These are phyloP conservation scores for Diplocarpon mali DNA, from an alignment of 2,329 filamentous ascomycete species.

Conservation along the genomic window DNA sequence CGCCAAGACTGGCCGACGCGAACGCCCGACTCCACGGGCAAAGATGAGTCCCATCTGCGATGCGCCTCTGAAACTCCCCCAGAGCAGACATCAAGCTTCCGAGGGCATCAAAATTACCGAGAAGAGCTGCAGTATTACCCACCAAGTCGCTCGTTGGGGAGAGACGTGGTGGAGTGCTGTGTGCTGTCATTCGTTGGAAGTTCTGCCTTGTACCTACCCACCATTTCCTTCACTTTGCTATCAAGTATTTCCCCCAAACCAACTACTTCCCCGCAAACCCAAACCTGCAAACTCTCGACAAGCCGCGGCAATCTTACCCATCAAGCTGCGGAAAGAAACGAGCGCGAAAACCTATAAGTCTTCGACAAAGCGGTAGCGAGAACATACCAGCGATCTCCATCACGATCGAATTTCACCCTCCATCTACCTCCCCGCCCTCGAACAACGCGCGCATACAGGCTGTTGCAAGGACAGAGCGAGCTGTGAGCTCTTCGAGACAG, in stretches of 20 bases:
- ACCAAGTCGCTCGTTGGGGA: too few species aligned
- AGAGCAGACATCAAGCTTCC: too few species aligned
- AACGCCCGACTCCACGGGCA: too few species aligned
- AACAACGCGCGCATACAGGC: not conserved
- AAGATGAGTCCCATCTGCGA: too few species aligned
- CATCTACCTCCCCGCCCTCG: not conserved
- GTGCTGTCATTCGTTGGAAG: not conserved
- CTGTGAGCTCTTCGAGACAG: constrained; percentile 14
- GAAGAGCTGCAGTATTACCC: too few species aligned
- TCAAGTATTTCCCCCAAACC: not conserved
- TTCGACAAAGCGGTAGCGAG: not conserved
- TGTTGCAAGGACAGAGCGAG: constrained; percentile 4
- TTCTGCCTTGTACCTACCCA: constrained; percentile 1
- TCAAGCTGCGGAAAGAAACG: too few species aligned
- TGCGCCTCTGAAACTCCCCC: too few species aligned
- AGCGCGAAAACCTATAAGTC: not conserved
- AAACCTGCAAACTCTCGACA: not conserved
- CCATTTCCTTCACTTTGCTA: constrained; percentile 1
- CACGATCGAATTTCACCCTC: not conserved
- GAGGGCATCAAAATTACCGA: too few species aligned
- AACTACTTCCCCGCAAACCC: not conserved
- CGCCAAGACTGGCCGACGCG: too few species aligned
- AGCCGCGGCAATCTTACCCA: too few species aligned
- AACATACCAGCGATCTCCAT: not conserved
- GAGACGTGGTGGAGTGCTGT: too few species aligned